phyloP scores from a whole-genome alignment of 768 basidiomycete species.

The Mycena venus region DNA sequence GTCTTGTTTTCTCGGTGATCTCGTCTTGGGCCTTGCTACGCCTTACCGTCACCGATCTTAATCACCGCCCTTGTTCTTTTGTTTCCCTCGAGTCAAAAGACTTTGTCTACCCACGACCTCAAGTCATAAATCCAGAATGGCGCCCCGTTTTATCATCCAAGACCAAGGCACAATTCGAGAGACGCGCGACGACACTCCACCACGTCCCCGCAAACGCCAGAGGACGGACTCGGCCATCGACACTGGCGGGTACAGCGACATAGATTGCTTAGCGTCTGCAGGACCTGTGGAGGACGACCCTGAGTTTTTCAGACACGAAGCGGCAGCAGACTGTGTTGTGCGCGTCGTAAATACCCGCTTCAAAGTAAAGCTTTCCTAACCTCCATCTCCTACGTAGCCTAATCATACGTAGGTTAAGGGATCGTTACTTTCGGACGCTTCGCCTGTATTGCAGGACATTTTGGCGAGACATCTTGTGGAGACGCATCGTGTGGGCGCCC shows the following conservation, averaged over 20 bases:
- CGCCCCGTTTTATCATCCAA: conserved; percentile 47
- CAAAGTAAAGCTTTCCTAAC: conserved; percentile 52
- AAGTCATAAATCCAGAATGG: neutral
- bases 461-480: neutral
- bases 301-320: conserved; percentile 53
- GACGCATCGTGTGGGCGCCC: neutral
- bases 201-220: conserved; percentile 29
- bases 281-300: conserved; percentile 45
- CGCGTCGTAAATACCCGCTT: conserved; percentile 61
- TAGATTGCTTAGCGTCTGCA: conserved; percentile 7
- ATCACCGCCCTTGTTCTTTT: conserved; percentile 12
- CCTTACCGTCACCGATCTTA: neutral
- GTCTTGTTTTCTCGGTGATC: neutral
- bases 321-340: conserved; percentile 55
- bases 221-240: conserved; percentile 46
- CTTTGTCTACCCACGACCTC: conserved; percentile 27
- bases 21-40: no score
- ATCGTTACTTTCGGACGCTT: conserved; percentile 32
- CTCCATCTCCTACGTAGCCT: neutral
- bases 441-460: conserved; percentile 25
- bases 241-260: conserved; percentile 27
- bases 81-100: conserved; percentile 30
- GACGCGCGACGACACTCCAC: conserved; percentile 38
- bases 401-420: conserved; percentile 5
- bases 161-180: conserved; percentile 44